Evolutionary conservation across 1,284 basidiomycete genomes (phyloP).

Genomic region (Inonotus hispidus): DNA sequence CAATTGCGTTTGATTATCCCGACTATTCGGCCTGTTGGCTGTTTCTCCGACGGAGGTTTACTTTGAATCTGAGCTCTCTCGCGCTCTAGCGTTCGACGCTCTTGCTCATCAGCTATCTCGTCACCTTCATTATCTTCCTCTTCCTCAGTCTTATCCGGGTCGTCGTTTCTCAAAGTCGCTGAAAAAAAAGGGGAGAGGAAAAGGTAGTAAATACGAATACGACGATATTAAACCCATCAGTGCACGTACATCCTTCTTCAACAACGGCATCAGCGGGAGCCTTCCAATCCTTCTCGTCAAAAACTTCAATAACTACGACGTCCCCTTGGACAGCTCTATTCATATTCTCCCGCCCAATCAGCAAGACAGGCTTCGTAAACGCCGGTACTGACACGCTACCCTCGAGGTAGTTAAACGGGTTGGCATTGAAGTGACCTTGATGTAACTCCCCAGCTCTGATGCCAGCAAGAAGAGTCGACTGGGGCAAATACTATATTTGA

Average conservation of each 20-base stretch:
- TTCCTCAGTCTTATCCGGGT: conserved; percentile 76
- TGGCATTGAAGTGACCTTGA: conserved; percentile 95
- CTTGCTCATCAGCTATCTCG: conserved; percentile 46
- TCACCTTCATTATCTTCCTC: conserved; percentile 45
- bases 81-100: conserved; percentile 37
- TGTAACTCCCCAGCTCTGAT: conserved; percentile 81
- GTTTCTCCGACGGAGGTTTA: conserved; percentile 46
- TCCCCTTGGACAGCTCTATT: conserved; percentile 95
- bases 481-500: conserved; percentile 70
- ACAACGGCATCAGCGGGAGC: conserved; percentile 90
- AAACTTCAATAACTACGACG: conserved; percentile 86
- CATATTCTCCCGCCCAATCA: conserved; percentile 91
- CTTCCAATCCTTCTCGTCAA: conserved; percentile 89
- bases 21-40: conserved; percentile 90
- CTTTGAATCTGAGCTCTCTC: conserved; percentile 30
- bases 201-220: background rate
- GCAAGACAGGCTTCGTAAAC: conserved; percentile 75
- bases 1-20: conserved; percentile 95
- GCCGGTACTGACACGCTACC: conserved; percentile 76
- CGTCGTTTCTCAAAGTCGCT: conserved; percentile 87
- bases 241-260: conserved; percentile 74
- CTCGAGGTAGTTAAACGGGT: conserved; percentile 95
- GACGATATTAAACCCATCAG: background rate
- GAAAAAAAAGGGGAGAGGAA: no score
- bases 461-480: conserved; percentile 72